Evolutionary conservation across 495 filamentous ascomycete species (phyloP), one percentile per base, ranked within the genome.

Genomic region (Aspergillus bridgeri): DNA sequence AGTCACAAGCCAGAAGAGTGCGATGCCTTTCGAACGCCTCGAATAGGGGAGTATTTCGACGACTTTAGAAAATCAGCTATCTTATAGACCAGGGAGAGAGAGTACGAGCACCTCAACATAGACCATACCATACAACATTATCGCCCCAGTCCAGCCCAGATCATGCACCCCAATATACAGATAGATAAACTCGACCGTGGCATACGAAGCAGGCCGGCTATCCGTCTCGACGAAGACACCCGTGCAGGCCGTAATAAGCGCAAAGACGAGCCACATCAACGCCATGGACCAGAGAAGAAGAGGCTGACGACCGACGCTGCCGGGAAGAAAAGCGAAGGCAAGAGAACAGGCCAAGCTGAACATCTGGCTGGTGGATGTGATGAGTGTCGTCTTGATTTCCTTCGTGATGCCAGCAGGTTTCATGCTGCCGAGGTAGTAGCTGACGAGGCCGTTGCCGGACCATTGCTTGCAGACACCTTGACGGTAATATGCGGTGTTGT

Each of bases 1-100:
- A 18, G 81, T 83, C 70, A 80, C 77, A 48, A 81, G 71, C 75
- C 86, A 81, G 69, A 54, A 42, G 25, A 65, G 42, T 2, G 67
- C 63, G 15, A 88, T 80, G 44, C 85, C 85, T 71, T 87, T 90
- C 22, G 85, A 84, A 7, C 85, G 81, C 48, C 88, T 75, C 49
- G 81, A 77, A 72, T 82, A 90, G 0, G 85, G 85, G 15, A 86
- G 69, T 21, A 89, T 81, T 72, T 89, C 86, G n/a, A 84, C 74
- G 11, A 38, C 33, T 38, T 15, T 4, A 38, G 2, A 3, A 5
- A 11, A 13, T 38, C 33, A 38, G 33, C 33, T 38, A 2, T 77
- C 75, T 59, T 84, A 85, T 13, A 82, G 80, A 46, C 11, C 6
- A 25, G 6, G 38, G 1, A 6, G 13, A 46, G 21, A 11, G 15